These are phyloP conservation scores for Diutina siamensis DNA, from an alignment of 1,139 yeast genomes.

Conservation along the genomic window DNA sequence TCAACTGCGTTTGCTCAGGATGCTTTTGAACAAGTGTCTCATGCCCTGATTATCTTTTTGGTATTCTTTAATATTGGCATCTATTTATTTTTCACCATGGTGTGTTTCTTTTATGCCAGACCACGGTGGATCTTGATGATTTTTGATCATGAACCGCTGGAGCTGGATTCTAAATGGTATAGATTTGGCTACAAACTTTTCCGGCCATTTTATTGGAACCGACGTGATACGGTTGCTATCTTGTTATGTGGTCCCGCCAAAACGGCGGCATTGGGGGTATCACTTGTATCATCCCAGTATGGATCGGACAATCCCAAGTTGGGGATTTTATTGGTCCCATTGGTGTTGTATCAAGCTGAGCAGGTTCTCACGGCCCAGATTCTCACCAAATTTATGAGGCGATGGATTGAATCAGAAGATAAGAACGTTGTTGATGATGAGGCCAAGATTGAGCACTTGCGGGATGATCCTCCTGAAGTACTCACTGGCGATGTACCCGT, in stretches of 20 bases:
- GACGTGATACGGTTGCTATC: constrained; percentile 63
- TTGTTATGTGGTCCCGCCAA: constrained; percentile 89
- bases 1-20: constrained; percentile 79
- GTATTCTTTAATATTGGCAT: constrained; percentile 75
- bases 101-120: constrained; percentile 49
- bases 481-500: constrained; percentile 2
- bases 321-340: constrained; percentile 67
- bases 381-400: constrained; percentile 49
- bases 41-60: constrained; percentile 56
- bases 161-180: constrained; percentile 30
- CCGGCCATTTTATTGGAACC: constrained; percentile 59
- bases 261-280: constrained; percentile 85
- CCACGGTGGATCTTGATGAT: constrained; percentile 39
- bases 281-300: constrained; percentile 69
- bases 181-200: constrained; percentile 27
- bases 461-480: constrained; percentile 4
- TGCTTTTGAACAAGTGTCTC: constrained; percentile 64
- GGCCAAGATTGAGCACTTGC: background rate
- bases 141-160: constrained; percentile 38
- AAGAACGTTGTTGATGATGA: background rate
- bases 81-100: constrained; percentile 58
- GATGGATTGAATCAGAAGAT: constrained; percentile 47
- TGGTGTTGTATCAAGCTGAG: constrained; percentile 76
- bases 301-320: constrained; percentile 49
- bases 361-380: constrained; percentile 74